Evolutionary conservation across 163 green algal genomes (phyloP), one percentile per base, ranked within the genome.

Genomic region (Trebouxiophyceae sp.): DNA sequence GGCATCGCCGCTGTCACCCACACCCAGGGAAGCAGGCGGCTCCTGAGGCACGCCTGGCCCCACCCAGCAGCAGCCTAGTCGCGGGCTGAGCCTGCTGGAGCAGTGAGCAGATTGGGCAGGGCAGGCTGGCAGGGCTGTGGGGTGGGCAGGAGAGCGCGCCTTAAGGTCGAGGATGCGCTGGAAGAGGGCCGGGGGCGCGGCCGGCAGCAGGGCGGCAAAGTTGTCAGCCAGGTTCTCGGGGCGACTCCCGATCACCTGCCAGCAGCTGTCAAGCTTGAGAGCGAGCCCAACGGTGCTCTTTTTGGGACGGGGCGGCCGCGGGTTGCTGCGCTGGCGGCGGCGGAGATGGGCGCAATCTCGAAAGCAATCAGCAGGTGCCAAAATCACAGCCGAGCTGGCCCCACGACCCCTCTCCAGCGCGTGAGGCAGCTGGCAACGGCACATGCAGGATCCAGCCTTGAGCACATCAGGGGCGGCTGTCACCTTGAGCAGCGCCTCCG

Each of bases 91-190:
- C 1, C 7, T 5, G 6, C 23, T 24, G 20, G 22, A 8, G 27
- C 1, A 26, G 4, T 55, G 58, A n/a, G n/a, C n/a, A n/a, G n/a
- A n/a, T n/a, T 58, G 27, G 23, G 12, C 6, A 33, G 5, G 26
- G 3, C 30, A 29, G 57, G 28, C 29, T 7, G 23, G 2, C 26
- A 57, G 28, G 39, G 39, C 23, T 16, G 16, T 59, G n/a, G 2
- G 56, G 2, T 12, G 4, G 20, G 27, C 23, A 59, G 30, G 8
- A 50, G 16, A 50, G n/a, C 60, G 29, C 30, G 23, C 84, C 85
- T 94, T 95, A 33, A 96, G 78, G 39, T 96, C 89, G 28, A 87
- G 78, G 24, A 93, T 82, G 30, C 84, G 77, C 45, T 86, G 75
- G 67, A 95, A 93, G 63, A 94, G 78, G 1, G 71, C 54, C 1